A percentile compares a stretch with the other conserved stretches of the same genome.
Conservation (phyloP, 1,284 basidiomycete species). For the Moesziomyces sp. region DNA sequence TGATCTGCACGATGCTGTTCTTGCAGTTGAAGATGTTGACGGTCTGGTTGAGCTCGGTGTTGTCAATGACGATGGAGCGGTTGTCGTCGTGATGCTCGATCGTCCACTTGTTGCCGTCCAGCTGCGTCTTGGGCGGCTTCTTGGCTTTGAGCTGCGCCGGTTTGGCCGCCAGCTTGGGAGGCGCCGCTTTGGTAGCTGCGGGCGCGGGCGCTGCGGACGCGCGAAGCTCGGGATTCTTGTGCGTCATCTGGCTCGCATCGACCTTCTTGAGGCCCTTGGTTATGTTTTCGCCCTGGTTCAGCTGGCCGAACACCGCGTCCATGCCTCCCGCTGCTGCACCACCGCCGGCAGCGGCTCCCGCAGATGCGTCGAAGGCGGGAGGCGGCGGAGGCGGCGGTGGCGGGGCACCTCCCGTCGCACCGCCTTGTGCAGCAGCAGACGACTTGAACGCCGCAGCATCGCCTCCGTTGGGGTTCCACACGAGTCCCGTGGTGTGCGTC, state of each 20-base stretch:
- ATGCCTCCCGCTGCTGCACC: slow-evolving; percentile 72
- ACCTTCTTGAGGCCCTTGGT: slow-evolving; percentile 93
- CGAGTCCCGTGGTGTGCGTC: slow-evolving; percentile 85
- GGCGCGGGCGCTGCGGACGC: slow-evolving; percentile 66
- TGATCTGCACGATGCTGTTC: slow-evolving; percentile 84
- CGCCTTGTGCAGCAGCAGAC: slow-evolving; percentile 61
- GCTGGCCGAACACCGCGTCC: slow-evolving; percentile 88
- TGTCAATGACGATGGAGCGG: slow-evolving; percentile 77
- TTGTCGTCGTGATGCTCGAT: slow-evolving; percentile 95
- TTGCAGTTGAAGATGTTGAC: slow-evolving; percentile 94
- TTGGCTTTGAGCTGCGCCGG: slow-evolving; percentile 71
- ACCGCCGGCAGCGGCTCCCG: slow-evolving; percentile 54
- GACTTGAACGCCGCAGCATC: slow-evolving; percentile 44
- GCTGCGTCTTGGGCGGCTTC: slow-evolving; percentile 88
- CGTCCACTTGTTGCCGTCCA: slow-evolving; percentile 94
- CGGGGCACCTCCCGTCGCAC: slow-evolving; percentile 73
- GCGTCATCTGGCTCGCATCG: slow-evolving; percentile 95
- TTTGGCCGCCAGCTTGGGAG: slow-evolving; percentile 54
- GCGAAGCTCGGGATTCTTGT: slow-evolving; percentile 91
- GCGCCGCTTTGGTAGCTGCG: slow-evolving; percentile 37
- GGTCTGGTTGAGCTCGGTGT: slow-evolving; percentile 83
- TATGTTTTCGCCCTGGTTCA: slow-evolving; percentile 89
- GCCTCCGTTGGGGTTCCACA: slow-evolving; percentile 80
- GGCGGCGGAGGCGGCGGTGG: slow-evolving; percentile 70
- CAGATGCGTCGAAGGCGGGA: slow-evolving; percentile 63